These are phyloP conservation scores for Fusarium tanahbumbuense DNA, from an alignment of 2,329 filamentous ascomycete species.

Conservation along the genomic window DNA sequence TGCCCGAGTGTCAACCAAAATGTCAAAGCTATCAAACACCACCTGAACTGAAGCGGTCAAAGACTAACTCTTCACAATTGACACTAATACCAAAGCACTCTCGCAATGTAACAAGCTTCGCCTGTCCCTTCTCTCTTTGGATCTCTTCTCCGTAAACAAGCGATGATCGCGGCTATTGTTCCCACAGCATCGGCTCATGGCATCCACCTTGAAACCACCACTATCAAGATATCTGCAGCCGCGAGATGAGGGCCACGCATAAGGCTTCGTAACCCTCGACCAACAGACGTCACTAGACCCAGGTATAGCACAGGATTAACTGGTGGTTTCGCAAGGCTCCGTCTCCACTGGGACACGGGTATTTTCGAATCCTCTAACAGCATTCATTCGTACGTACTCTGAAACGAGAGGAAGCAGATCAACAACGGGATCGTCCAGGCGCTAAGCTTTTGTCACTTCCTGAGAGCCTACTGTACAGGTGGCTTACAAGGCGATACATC, in stretches of 20 bases:
- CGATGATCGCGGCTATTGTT: constrained; percentile 32
- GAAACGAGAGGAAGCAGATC: constrained; percentile 44
- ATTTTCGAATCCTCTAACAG: constrained; percentile 25
- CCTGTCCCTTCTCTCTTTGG: constrained; percentile 33
- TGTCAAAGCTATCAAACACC: constrained; percentile 1
- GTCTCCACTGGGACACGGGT: constrained; percentile 26
- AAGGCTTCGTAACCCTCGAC: constrained; percentile 41
- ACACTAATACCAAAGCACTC: not conserved
- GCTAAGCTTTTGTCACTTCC: constrained; percentile 19
- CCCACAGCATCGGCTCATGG: constrained; percentile 32
- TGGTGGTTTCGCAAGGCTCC: constrained; percentile 29
- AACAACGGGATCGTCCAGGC: constrained; percentile 35
- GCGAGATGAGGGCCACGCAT: constrained; percentile 34
- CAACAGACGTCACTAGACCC: constrained; percentile 37
- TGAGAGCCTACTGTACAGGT: constrained; percentile 2
- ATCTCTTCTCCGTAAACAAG: constrained; percentile 25
- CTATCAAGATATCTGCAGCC: constrained; percentile 13
- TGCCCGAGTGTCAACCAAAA: constrained; percentile 11
- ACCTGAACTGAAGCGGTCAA: constrained; percentile 8
- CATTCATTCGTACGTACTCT: constrained; percentile 26
- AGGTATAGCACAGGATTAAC: constrained; percentile 37
- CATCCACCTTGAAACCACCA: constrained; percentile 34
- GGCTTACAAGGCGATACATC: constrained; percentile 25
- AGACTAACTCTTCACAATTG: not conserved
- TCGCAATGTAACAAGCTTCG: constrained; percentile 27